Conservation (phyloP, 2,329 filamentous ascomycete species). For the Paracorniculantispora psalliotae region DNA sequence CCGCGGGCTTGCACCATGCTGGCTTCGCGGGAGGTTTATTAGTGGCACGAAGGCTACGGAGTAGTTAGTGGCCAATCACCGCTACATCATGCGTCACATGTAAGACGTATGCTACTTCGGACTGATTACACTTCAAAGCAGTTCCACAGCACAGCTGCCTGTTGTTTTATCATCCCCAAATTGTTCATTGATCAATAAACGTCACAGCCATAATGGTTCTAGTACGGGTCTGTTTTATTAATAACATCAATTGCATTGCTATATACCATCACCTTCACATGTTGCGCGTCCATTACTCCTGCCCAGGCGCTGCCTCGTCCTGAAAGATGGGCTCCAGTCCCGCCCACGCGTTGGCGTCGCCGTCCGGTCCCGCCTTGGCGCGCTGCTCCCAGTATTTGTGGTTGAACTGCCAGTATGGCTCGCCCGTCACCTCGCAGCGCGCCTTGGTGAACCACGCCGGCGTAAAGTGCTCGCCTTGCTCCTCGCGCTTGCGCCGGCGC, state of each 20-base stretch:
- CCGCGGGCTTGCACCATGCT: no score
- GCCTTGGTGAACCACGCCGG: conserved; percentile 81
- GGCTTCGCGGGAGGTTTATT: no score
- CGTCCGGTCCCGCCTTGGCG: conserved; percentile 56
- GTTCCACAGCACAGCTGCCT: no score
- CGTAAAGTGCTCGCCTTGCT: conserved; percentile 71
- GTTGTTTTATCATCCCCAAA: no score
- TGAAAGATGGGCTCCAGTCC: conserved; percentile 71
- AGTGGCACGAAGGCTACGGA: no score
- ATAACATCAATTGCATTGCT: neutral
- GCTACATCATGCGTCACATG: no score
- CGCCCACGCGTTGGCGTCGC: conserved; percentile 58
- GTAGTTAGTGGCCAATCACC: no score
- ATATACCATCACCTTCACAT: neutral
- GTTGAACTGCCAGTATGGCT: conserved; percentile 85
- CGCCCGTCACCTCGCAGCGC: conserved; percentile 73
- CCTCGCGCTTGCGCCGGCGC: conserved; percentile 67
- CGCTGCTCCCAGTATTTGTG: conserved; percentile 82
- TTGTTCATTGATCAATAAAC: no score
- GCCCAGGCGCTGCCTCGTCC: conserved; percentile 19
- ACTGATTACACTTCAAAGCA: no score
- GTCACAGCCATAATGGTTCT: no score
- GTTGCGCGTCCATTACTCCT: neutral
- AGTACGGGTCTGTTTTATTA: neutral
- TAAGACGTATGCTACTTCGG: no score